These are phyloP conservation scores for Skeletonema menzelii DNA, from an alignment of 108 stramenopile species.

Conservation along the genomic window DNA sequence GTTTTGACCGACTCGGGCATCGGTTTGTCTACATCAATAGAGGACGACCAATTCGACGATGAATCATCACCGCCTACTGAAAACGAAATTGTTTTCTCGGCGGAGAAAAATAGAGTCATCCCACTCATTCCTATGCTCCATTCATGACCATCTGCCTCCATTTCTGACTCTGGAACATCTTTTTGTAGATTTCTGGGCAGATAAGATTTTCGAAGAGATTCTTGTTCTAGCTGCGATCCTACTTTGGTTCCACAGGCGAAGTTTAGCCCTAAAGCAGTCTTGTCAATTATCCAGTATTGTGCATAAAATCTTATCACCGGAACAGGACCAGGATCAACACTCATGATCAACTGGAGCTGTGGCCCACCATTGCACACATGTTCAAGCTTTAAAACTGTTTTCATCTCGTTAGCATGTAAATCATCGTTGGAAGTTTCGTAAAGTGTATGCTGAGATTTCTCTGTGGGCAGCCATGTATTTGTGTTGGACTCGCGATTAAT, in stretches of 20 bases:
- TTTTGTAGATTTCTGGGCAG: constrained; percentile 34
- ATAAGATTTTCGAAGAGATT: constrained; percentile 61
- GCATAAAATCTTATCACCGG: constrained; percentile 69
- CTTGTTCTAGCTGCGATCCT: constrained; percentile 55
- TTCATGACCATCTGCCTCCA: constrained; percentile 57
- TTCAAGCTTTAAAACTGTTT: constrained; percentile 62
- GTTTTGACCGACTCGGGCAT: constrained; percentile 73
- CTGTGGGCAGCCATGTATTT: constrained; percentile 66
- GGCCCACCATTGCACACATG: constrained; percentile 49
- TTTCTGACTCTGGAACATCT: constrained; percentile 39
- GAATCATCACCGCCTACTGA: constrained; percentile 48
- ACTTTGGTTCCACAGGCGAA: constrained; percentile 74
- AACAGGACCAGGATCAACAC: constrained; percentile 65
- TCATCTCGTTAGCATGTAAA: constrained; percentile 61
- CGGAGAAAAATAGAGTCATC: constrained; percentile 69
- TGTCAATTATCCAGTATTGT: constrained; percentile 84
- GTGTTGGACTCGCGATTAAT: constrained; percentile 61
- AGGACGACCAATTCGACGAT: constrained; percentile 62
- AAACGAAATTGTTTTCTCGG: constrained; percentile 58
- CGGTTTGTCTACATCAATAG: constrained; percentile 75
- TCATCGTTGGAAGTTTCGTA: constrained; percentile 52
- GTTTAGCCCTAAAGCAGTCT: constrained; percentile 72
- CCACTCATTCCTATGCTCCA: constrained; percentile 81
- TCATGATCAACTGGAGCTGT: constrained; percentile 65
- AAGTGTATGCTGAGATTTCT: constrained; percentile 57